Evolutionary conservation across 306 rosid genomes (phyloP), one percentile per base, ranked within the genome.

Genomic region (Lotus japonicus): DNA sequence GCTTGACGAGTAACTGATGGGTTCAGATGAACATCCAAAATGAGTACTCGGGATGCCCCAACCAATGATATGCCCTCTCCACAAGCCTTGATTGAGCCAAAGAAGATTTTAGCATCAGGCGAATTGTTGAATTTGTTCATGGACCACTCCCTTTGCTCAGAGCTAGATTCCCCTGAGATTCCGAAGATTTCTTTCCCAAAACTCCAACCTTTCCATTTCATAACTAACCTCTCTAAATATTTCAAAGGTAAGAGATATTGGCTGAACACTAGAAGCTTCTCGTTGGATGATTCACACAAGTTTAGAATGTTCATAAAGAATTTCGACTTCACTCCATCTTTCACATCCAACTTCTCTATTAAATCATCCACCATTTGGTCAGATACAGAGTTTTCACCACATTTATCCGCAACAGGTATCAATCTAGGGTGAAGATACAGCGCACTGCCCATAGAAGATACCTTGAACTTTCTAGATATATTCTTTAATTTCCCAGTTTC

Each of bases 1-100:
- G 96, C 97, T 65, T 91, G 97, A 33, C 97, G 91, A 38, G 96
- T 86, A 42, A 91, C 97, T 2, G 97, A 91, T 1, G 97, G 97
- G 65, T 91, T 91, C 6, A 91, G 85, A 77, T 81, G 97, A 21
- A 91, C 88, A 52, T 91, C 97, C 72, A 91, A 64, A 15, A 91
- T 81, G 7, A 91, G 63, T 18, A 91, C 58, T 31, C 94, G 90
- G 5, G 97, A 91, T 18, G 97, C 97, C 48, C 97, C 97, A 48
- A 91, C 96, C 66, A 88, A 60, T 21, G 97, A 91, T 49, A 91
- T 91, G 13, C 97, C 97, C 77, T 91, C 97, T 28, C 97, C 97
- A 48, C 97, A 91, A 4, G 97, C 97, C 82, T 91, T 91, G 57
- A 91, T 91, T 2, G 97, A 91, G 74, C 97, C 97, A 75, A 91